Evolutionary conservation across 441 rosid genomes (phyloP).

Genomic region (Populus hybrid): DNA sequence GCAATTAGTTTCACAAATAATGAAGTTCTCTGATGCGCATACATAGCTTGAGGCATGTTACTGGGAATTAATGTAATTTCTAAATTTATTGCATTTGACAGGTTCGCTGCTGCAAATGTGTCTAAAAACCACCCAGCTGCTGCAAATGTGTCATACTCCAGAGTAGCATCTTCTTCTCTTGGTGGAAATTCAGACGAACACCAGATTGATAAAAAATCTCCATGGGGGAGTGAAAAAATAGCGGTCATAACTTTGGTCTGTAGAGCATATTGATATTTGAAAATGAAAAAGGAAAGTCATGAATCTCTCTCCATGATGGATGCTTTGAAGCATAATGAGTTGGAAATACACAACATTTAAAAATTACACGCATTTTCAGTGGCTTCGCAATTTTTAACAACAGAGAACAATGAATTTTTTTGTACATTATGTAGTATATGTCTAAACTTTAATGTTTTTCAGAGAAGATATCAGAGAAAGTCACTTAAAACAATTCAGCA

Average conservation of each 20-base stretch:
- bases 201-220: constrained; percentile 84
- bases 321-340: not conserved
- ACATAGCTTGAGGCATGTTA: constrained; percentile 69
- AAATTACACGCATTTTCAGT: constrained; percentile 1
- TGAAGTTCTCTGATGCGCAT: constrained; percentile 90
- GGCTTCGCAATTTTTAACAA: not conserved
- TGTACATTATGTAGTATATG: too few relatives aligned
- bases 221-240: constrained; percentile 81
- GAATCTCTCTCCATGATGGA: not conserved
- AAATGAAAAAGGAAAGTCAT: not conserved
- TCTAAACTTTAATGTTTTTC: not conserved
- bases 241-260: constrained; percentile 88
- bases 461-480: not conserved
- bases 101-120: constrained; percentile 36
- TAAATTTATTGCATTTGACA: constrained; percentile 32
- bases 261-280: constrained; percentile 22
- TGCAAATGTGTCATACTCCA: constrained; percentile 73
- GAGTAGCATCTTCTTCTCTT: constrained; percentile 87
- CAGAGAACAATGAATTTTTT: not conserved
- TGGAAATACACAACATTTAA: not conserved
- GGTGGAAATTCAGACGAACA: constrained; percentile 81
- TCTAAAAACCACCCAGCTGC: constrained; percentile 81
- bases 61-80: constrained; percentile 48
- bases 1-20: constrained; percentile 90
- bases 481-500: constrained; percentile 13